Conservation (phyloP, 2,329 filamentous ascomycete genomes). For the Alternaria brassicicola region DNA sequence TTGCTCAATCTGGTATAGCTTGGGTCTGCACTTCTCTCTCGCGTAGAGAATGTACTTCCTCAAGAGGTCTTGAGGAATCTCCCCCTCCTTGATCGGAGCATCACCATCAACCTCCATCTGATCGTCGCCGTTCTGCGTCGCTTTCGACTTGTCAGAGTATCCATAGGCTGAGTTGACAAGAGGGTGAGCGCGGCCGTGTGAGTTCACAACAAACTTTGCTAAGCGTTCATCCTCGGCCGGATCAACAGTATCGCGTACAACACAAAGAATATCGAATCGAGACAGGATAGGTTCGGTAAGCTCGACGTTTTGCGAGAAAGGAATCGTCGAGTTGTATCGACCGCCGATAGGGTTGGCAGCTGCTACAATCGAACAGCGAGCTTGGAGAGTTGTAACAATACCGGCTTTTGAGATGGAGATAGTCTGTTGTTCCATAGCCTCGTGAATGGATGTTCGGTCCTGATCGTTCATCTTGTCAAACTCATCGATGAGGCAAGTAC, state of each 20-base stretch:
- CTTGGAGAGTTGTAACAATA: slow-evolving; percentile 96
- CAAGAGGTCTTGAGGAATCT: slow-evolving; percentile 88
- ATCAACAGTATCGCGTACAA: slow-evolving; percentile 94
- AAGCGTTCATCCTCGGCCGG: slow-evolving; percentile 90
- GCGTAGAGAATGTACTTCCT: slow-evolving; percentile 98
- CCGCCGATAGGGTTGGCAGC: slow-evolving; percentile 96
- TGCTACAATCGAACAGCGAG: slow-evolving; percentile 93
- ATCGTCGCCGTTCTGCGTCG: slow-evolving; percentile 46
- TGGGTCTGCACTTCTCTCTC: slow-evolving; percentile 84
- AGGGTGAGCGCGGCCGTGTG: slow-evolving; percentile 88
- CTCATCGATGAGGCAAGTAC: slow-evolving; percentile 95
- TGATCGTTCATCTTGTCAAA: slow-evolving; percentile 99
- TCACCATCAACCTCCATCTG: slow-evolving; percentile 58
- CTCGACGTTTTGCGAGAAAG: slow-evolving; percentile 95
- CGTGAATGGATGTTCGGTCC: slow-evolving; percentile 96
- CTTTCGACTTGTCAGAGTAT: slow-evolving; percentile 33
- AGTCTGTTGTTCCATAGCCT: slow-evolving; percentile 99
- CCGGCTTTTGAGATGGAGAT: slow-evolving; percentile 99
- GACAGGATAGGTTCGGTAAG: slow-evolving; percentile 96
- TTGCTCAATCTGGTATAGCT: slow-evolving; percentile 96
- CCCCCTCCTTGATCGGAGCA: slow-evolving; percentile 63
- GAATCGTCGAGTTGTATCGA: slow-evolving; percentile 94
- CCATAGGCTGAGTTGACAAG: slow-evolving; percentile 49
- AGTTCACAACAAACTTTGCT: slow-evolving; percentile 92
- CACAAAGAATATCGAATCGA: slow-evolving; percentile 96